Conservation (phyloP, 2,329 filamentous ascomycete genomes). For the Arthrobotrys musiformis region DNA sequence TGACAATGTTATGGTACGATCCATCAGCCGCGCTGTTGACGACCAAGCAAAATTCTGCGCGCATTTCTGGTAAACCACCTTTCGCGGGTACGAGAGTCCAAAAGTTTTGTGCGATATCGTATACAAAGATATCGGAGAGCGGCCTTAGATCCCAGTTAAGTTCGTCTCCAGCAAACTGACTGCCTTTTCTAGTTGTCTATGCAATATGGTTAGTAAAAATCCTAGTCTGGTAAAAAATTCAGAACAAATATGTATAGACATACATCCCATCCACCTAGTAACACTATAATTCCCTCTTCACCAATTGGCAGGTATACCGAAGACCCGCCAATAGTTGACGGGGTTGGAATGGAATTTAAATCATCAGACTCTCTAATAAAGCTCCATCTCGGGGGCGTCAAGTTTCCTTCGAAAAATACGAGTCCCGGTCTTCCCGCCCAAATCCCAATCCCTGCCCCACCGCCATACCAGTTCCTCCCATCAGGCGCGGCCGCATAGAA, state of each 20-base stretch:
- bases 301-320: slow-evolving; percentile 21
- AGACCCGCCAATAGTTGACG: not conserved
- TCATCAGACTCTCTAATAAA: slow-evolving; percentile 17
- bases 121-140: slow-evolving; percentile 40
- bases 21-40: slow-evolving; percentile 32
- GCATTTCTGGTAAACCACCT: slow-evolving; percentile 23
- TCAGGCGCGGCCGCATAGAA: slow-evolving; percentile 19
- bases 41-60: slow-evolving; percentile 39
- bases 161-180: not conserved
- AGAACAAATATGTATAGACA: not conserved
- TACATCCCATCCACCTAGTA: slow-evolving; percentile 31
- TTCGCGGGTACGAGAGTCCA: slow-evolving; percentile 49
- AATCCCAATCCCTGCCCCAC: not conserved
- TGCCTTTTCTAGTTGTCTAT: slow-evolving; percentile 15
- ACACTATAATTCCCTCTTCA: slow-evolving; percentile 17
- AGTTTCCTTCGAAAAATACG: slow-evolving; percentile 16
- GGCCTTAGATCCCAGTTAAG: slow-evolving; percentile 20
- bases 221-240: not conserved
- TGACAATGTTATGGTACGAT: slow-evolving; percentile 48
- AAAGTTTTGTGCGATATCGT: slow-evolving; percentile 45
- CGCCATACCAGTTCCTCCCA: slow-evolving; percentile 31
- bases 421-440: slow-evolving; percentile 5
- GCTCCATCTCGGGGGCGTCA: slow-evolving; percentile 15
- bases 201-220: not conserved
- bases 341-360: not conserved